Percentiles rank a stretch among this genome's conserved stretches.
phyloP scores from a whole-genome alignment of 1,284 basidiomycete genomes.

The Stereum hirsutum region DNA sequence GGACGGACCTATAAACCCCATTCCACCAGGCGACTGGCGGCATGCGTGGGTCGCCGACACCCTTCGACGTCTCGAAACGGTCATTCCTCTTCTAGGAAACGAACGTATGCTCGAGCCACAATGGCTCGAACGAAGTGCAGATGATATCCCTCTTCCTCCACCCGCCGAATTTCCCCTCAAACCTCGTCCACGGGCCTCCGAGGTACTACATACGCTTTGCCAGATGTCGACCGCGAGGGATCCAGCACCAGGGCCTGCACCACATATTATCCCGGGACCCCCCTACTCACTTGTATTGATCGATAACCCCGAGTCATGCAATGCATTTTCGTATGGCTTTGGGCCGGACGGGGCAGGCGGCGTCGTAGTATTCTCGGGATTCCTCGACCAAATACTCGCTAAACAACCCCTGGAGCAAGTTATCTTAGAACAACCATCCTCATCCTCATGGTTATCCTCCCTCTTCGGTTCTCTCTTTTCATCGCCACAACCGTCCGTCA shows the following conservation, averaged over 20 bases:
- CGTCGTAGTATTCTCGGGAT: constrained; percentile 84
- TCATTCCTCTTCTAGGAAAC: constrained; percentile 53
- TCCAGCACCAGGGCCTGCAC: constrained; percentile 24
- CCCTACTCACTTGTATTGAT: constrained; percentile 84
- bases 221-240: constrained; percentile 29
- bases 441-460: constrained; percentile 37
- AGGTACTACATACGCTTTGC: constrained; percentile 48
- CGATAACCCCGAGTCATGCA: constrained; percentile 67
- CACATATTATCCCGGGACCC: constrained; percentile 64
- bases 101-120: constrained; percentile 43
- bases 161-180: constrained; percentile 63
- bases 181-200: constrained; percentile 62
- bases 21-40: constrained; percentile 76
- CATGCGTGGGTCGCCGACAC: constrained; percentile 75
- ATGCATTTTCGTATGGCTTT: constrained; percentile 89
- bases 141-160: constrained; percentile 56
- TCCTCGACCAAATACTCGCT: constrained; percentile 72
- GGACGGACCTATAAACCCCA: constrained; percentile 52
- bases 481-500: constrained; percentile 20
- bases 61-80: constrained; percentile 62
- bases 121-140: constrained; percentile 43
- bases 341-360: constrained; percentile 85
- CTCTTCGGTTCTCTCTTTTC: constrained; percentile 42
- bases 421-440: neutral
- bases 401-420: constrained; percentile 24